Evolutionary conservation across 2,329 filamentous ascomycete genomes (phyloP).

Genomic region (Trichoderma sp.): DNA sequence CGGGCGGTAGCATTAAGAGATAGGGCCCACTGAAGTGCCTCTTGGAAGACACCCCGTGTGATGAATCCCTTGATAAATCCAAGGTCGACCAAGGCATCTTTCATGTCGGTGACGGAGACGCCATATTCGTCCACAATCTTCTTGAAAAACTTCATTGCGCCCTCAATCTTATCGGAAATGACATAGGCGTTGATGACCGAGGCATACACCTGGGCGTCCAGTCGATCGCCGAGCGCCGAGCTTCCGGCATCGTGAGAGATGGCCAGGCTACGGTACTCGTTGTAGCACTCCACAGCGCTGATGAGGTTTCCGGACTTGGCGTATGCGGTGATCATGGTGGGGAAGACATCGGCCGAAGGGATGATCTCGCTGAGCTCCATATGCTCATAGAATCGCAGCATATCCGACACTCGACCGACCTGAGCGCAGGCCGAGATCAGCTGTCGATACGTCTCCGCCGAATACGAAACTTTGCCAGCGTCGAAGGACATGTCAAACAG

Average conservation of each 20-base stretch:
- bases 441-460: constrained; percentile 79
- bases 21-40: constrained; percentile 74
- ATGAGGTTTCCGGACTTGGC: constrained; percentile 76
- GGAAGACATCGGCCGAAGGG: constrained; percentile 80
- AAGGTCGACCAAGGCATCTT: constrained; percentile 68
- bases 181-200: constrained; percentile 90
- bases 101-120: constrained; percentile 61
- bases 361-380: constrained; percentile 78
- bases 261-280: constrained; percentile 89
- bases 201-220: constrained; percentile 85
- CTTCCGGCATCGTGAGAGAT: constrained; percentile 78
- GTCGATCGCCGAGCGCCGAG: constrained; percentile 66
- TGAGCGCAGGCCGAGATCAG: constrained; percentile 87
- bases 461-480: constrained; percentile 65
- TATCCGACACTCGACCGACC: constrained; percentile 77
- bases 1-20: constrained; percentile 61
- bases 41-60: constrained; percentile 66
- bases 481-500: constrained; percentile 77
- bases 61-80: constrained; percentile 81
- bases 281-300: constrained; percentile 92
- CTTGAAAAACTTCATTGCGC: constrained; percentile 81
- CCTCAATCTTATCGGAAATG: constrained; percentile 74
- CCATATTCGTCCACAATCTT: constrained; percentile 69
- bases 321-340: constrained; percentile 94
- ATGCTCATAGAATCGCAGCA: constrained; percentile 88